Conservation (phyloP, 116 monocot genomes). For the Trichopus zeylanicus region DNA sequence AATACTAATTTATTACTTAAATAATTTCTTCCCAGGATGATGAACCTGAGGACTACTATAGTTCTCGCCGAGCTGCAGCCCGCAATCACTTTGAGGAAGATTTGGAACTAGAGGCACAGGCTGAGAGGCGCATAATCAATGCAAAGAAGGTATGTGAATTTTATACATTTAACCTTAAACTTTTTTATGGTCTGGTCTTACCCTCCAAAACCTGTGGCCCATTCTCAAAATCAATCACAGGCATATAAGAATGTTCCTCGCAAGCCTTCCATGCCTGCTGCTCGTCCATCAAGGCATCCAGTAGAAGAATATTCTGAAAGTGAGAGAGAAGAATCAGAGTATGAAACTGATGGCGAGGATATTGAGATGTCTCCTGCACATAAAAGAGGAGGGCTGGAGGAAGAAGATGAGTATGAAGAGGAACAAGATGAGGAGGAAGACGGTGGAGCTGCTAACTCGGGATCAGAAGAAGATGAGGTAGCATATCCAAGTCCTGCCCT, state of each 20-base stretch:
- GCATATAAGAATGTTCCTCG: slow-evolving; percentile 30
- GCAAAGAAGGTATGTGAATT: slow-evolving; percentile 56
- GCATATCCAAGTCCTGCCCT: neutral
- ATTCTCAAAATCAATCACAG: slow-evolving; percentile 29
- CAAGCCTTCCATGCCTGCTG: slow-evolving; percentile 38
- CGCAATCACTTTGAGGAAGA: slow-evolving; percentile 81
- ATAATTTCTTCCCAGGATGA: slow-evolving; percentile 80
- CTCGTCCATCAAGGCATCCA: slow-evolving; percentile 35
- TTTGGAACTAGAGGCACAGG: slow-evolving; percentile 76
- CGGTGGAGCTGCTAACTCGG: slow-evolving; percentile 32
- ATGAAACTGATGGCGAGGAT: slow-evolving; percentile 92
- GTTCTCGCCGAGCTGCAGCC: slow-evolving; percentile 45
- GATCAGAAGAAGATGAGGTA: slow-evolving; percentile 60
- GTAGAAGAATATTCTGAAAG: slow-evolving; percentile 68
- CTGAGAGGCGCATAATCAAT: slow-evolving; percentile 77
- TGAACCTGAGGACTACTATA: slow-evolving; percentile 61
- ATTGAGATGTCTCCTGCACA: slow-evolving; percentile 40
- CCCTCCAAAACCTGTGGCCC: neutral
- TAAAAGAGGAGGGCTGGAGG: slow-evolving; percentile 29
- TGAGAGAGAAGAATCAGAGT: slow-evolving; percentile 92
- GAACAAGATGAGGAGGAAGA: slow-evolving; percentile 64
- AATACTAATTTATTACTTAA: no score
- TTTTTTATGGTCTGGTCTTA: slow-evolving; percentile 4
- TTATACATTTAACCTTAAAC: neutral
- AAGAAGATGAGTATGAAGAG: slow-evolving; percentile 89